Conservation (phyloP, 257 asterid species). For the Fraxinus quadrangulata region DNA sequence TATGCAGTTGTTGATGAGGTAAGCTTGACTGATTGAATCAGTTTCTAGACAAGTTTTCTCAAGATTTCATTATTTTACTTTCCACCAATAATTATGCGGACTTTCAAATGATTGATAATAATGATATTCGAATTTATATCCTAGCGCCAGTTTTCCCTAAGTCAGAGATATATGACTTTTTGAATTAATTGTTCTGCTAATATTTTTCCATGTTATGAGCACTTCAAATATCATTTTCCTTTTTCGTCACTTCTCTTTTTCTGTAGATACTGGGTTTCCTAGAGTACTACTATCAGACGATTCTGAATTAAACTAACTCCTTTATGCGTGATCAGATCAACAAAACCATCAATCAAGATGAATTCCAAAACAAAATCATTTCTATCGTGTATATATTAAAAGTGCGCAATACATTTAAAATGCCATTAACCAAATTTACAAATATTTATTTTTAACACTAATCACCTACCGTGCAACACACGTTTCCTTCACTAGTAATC, state of each 20-base stretch:
- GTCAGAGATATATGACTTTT: not conserved
- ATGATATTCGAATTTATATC: not conserved
- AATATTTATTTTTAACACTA: too few relatives aligned
- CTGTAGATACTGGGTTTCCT: not conserved
- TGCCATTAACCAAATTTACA: too few relatives aligned
- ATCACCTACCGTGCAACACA: too few relatives aligned
- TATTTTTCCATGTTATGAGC: not conserved
- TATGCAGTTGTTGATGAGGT: constrained; percentile 98
- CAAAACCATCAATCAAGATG: too few relatives aligned
- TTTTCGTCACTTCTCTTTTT: not conserved
- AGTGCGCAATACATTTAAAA: too few relatives aligned
- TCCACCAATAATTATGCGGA: constrained; percentile 7
- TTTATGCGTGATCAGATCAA: too few relatives aligned
- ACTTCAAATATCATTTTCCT: constrained; percentile 1
- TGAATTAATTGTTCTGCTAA: not conserved
- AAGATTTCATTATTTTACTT: not conserved
- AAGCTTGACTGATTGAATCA: constrained; percentile 13
- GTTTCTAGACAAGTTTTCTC: not conserved
- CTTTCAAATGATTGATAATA: not conserved
- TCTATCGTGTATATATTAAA: too few relatives aligned
- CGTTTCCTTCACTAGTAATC: too few relatives aligned
- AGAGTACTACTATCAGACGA: not conserved
- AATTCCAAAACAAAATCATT: too few relatives aligned
- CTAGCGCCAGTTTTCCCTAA: not conserved
- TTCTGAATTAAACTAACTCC: not conserved